phyloP scores from a whole-genome alignment of 495 filamentous ascomycete genomes.

The Annulohypoxylon bovei region DNA sequence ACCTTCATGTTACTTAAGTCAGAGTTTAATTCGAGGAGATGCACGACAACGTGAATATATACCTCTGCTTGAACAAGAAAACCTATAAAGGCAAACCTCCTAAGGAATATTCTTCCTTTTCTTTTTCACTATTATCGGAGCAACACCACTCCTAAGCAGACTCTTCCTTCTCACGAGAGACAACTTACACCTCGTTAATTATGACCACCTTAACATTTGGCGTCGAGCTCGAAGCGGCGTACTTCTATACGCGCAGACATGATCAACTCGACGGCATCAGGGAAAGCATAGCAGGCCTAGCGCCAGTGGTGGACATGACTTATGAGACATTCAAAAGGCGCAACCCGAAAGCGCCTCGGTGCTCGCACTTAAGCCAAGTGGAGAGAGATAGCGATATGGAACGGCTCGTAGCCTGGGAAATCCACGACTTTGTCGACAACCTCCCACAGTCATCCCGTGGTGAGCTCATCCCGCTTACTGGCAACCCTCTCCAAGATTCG shows the following conservation, averaged over 20 bases:
- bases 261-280: background rate
- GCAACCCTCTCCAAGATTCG: background rate
- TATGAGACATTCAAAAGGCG: background rate
- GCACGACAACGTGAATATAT: too few species aligned
- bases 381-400: background rate
- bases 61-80: too few species aligned
- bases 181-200: background rate
- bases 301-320: background rate
- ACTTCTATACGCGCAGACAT: conserved; percentile 3
- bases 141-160: background rate
- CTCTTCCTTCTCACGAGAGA: background rate
- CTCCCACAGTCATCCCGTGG: conserved; percentile 12
- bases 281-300: background rate
- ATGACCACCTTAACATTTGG: background rate
- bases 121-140: background rate
- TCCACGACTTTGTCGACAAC: background rate
- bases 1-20: too few species aligned
- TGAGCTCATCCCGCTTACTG: background rate
- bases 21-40: too few species aligned
- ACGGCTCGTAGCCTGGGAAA: background rate
- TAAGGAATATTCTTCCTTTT: too few species aligned
- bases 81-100: too few species aligned
- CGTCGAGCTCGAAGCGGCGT: conserved; percentile 17
- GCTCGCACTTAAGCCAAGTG: background rate
- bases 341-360: background rate